Base-by-base conservation (phyloP, 2,329 filamentous ascomycete genomes). In the Cladophialophora bantiana region DNA sequence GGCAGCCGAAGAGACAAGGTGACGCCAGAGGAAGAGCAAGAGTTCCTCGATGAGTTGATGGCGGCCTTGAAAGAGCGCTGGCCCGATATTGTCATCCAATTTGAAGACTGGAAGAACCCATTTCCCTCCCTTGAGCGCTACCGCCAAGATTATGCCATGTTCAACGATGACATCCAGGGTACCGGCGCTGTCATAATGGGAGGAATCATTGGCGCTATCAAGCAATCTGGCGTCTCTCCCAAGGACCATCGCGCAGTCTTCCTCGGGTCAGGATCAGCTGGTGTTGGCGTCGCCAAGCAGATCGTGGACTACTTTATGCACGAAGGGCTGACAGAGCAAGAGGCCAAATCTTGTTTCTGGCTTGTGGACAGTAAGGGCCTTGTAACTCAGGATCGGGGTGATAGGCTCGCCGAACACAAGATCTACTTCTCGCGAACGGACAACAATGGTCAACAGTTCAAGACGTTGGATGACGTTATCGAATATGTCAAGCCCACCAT, bases 41-140 rank as follows among this genome's bases (percentile, higher is more conserved):
- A 92, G 71, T 98, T 98, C 81, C 88, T 98, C 83, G 95, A 98
- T 77, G 95, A 98, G 84, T 90, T 99, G 83, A 98, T 99, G 95
- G 86, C 88, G 75, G 94, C 95, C 65, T 86, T 92, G 68, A 90
- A 90, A 65, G 93, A 97, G 78, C 84, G 85, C 71, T 90, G 88
- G 88, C 88, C 88, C 64, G 86, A 84, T 70, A 89, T 90, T 73
- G 87, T 90, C 71, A 92, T 98, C 70, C 95, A 98, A 78, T 98
- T 97, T 74, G 94, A 98, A 79, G 95, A 98, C 77, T 98, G 97
- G 80, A 96, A 98, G 84, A 96, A 94, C 75, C 94, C 95, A 55
- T 99, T 98, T 86, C 90, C 91, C 70, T 94, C 96, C 75, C 87
- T 98, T 48, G 91, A 95, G 77, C 88, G 93, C 68, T 98, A 98